Conservation (phyloP, 192 early-diverging fungal species). For the Coemansia pectinata region DNA sequence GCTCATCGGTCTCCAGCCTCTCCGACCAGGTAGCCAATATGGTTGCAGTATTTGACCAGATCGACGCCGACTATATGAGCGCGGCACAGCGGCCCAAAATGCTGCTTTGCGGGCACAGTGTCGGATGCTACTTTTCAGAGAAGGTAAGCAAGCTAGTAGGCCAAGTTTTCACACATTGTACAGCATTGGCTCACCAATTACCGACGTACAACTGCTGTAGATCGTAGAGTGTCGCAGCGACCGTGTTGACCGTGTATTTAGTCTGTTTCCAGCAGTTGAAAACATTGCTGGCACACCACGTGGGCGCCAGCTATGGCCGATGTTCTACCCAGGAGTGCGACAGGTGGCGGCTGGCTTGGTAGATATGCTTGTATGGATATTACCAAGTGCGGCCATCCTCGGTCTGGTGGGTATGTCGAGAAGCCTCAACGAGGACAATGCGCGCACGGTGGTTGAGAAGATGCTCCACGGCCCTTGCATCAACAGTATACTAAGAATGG, state of each 20-base stretch:
- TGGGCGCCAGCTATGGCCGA: conserved; percentile 58
- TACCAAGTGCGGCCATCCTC: conserved; percentile 29
- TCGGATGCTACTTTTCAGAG: conserved; percentile 45
- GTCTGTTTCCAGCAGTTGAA: conserved; percentile 80
- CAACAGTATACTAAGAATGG: conserved; percentile 69
- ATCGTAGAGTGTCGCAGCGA: conserved; percentile 64
- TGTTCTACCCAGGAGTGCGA: conserved; percentile 37
- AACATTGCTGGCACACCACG: conserved; percentile 76
- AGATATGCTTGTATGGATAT: conserved; percentile 37
- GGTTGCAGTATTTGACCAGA: conserved; percentile 42
- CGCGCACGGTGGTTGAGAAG: conserved; percentile 64
- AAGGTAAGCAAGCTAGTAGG: neutral
- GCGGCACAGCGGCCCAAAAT: conserved; percentile 13
- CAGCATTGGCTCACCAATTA: conserved; percentile 16
- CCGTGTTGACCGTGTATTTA: conserved; percentile 64
- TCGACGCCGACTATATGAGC: conserved; percentile 17
- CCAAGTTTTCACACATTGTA: neutral
- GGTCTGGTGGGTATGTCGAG: conserved; percentile 14
- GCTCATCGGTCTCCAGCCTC: conserved; percentile 18
- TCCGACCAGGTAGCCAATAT: conserved; percentile 36
- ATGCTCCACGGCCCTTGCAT: conserved; percentile 66
- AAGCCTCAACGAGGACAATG: conserved; percentile 41
- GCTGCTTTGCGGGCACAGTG: conserved; percentile 33
- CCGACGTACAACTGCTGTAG: neutral
- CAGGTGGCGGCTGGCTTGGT: conserved; percentile 29